phyloP scores from a whole-genome alignment of 2,329 filamentous ascomycete genomes.

The Scorias spongiosa region DNA sequence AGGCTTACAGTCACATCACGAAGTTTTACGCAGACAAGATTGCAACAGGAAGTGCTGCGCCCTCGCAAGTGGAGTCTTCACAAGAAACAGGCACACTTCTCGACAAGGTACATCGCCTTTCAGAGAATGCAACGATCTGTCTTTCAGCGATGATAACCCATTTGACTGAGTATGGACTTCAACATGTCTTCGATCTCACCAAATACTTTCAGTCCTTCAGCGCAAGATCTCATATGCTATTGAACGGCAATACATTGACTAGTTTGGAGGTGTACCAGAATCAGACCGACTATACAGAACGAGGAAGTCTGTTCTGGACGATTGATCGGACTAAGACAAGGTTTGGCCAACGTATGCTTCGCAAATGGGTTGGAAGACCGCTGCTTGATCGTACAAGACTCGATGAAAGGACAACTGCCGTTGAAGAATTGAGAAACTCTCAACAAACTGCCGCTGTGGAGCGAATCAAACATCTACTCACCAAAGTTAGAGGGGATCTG shows the following conservation, averaged over 20 bases:
- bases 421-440: slow-evolving; percentile 67
- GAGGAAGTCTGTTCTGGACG: slow-evolving; percentile 89
- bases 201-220: slow-evolving; percentile 97
- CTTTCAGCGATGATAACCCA: slow-evolving; percentile 94
- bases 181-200: slow-evolving; percentile 90
- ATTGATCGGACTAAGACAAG: slow-evolving; percentile 83
- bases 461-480: slow-evolving; percentile 56
- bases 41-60: slow-evolving; percentile 31
- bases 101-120: slow-evolving; percentile 71
- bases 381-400: slow-evolving; percentile 61
- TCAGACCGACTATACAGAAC: slow-evolving; percentile 69
- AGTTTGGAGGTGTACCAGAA: slow-evolving; percentile 95
- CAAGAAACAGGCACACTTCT: slow-evolving; percentile 45
- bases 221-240: slow-evolving; percentile 82
- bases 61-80: slow-evolving; percentile 28
- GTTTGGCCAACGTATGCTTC: slow-evolving; percentile 72
- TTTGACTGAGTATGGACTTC: slow-evolving; percentile 76
- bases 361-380: slow-evolving; percentile 90
- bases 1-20: slow-evolving; percentile 77
- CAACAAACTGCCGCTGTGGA: slow-evolving; percentile 54
- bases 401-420: slow-evolving; percentile 65
- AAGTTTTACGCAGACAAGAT: slow-evolving; percentile 84
- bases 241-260: slow-evolving; percentile 87
- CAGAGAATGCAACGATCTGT: slow-evolving; percentile 77
- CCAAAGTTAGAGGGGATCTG: slow-evolving; percentile 61